Percentiles rank a stretch among this genome's conserved stretches.
Conservation (phyloP, 768 basidiomycete genomes). For the Panus rudis region DNA sequence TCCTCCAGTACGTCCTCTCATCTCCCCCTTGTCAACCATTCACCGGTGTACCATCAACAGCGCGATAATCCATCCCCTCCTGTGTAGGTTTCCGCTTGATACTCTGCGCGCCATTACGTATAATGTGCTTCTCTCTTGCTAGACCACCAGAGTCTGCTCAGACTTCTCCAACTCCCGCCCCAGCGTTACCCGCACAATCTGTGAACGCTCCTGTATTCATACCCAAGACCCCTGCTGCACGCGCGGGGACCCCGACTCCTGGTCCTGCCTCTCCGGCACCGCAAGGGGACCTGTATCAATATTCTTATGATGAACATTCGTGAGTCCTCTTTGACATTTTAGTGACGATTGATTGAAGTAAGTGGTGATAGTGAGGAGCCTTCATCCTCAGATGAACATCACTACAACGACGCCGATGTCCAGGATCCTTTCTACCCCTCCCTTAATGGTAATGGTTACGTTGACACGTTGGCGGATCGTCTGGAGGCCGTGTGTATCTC, state of each 20-base stretch:
- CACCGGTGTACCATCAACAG: constrained; percentile 11
- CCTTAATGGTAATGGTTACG: constrained; percentile 17
- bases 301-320: constrained; percentile 2
- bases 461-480: constrained; percentile 19
- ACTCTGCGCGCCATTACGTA: no score
- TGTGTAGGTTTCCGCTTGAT: constrained; percentile 19
- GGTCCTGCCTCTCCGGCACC: constrained; percentile 9
- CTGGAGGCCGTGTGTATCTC: constrained; percentile 27
- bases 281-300: constrained; percentile 7
- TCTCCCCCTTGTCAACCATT: neutral
- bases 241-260: constrained; percentile 9
- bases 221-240: constrained; percentile 43
- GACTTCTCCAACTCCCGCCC: constrained; percentile 32
- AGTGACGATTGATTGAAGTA: neutral
- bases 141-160: neutral
- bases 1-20: constrained; percentile 45
- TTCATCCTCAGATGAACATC: no score
- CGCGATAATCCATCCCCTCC: constrained; percentile 16
- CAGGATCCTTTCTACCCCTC: no score
- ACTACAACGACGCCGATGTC: no score
- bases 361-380: no score
- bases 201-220: constrained; percentile 84
- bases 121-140: constrained; percentile 1
- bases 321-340: neutral
- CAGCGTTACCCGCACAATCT: constrained; percentile 50